These are phyloP conservation scores for Cryptosporidium xiaoi DNA, from an alignment of 169 alveolate genomes.

Conservation along the genomic window DNA sequence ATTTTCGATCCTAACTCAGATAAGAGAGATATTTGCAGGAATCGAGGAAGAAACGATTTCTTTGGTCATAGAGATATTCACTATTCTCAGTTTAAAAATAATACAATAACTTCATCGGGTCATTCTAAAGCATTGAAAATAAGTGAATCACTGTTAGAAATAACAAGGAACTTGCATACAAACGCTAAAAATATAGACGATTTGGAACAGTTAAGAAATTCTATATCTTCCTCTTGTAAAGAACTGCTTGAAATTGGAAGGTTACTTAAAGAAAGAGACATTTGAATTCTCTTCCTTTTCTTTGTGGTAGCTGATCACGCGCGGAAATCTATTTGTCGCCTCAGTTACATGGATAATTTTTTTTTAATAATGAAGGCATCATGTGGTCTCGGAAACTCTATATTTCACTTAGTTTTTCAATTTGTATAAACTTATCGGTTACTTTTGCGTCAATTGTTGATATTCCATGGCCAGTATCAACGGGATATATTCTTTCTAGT, in stretches of 20 bases:
- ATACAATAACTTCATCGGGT: not conserved
- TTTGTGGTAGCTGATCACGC: not conserved
- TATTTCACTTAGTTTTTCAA: not conserved
- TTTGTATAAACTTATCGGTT: not conserved
- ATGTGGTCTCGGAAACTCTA: constrained; percentile 16
- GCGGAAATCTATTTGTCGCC: not conserved
- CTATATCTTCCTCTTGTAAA: constrained; percentile 32
- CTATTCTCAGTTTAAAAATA: constrained; percentile 12
- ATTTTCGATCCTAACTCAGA: not conserved
- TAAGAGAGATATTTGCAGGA: not conserved
- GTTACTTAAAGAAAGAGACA: constrained; percentile 34
- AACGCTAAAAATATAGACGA: constrained; percentile 33
- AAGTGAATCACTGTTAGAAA: constrained; percentile 34
- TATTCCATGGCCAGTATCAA: constrained; percentile 37
- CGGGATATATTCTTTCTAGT: constrained; percentile 36
- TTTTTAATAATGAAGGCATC: not conserved
- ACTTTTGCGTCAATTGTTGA: constrained; percentile 1
- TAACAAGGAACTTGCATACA: constrained; percentile 26
- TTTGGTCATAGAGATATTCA: constrained; percentile 57
- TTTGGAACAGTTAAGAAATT: constrained; percentile 1
- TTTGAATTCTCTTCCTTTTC: not conserved
- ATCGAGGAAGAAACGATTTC: constrained; percentile 9
- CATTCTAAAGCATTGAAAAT: constrained; percentile 14
- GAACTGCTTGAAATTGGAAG: constrained; percentile 44
- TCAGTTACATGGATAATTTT: not conserved